Conservation (phyloP, 2,329 filamentous ascomycete species). For the Fusarium caatingaense region DNA sequence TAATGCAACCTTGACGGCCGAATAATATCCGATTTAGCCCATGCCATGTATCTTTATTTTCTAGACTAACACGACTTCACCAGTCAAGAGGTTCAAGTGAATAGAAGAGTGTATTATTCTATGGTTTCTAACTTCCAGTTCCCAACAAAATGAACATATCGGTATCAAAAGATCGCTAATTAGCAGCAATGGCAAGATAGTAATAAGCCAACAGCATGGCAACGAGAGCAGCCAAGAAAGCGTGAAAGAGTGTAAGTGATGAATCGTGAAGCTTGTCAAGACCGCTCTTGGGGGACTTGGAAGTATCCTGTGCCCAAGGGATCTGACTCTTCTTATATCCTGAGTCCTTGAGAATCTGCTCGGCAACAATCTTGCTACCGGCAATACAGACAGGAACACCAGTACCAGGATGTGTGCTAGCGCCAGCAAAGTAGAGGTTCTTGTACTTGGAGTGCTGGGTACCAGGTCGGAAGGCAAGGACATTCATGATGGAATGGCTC, state of each 20-base stretch:
- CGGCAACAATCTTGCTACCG: slow-evolving; percentile 69
- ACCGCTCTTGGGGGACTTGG: not conserved
- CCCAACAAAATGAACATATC: not conserved
- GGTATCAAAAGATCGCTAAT: slow-evolving; percentile 3
- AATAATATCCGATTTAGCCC: slow-evolving; percentile 6
- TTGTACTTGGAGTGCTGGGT: slow-evolving; percentile 64
- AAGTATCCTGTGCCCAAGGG: slow-evolving; percentile 12
- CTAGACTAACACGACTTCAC: not conserved
- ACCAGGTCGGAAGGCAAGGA: slow-evolving; percentile 72
- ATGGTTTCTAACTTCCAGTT: not conserved
- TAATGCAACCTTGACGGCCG: not conserved
- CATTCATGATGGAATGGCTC: slow-evolving; percentile 79
- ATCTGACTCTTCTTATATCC: slow-evolving; percentile 18
- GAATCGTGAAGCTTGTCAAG: slow-evolving; percentile 30
- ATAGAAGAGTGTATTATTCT: not conserved
- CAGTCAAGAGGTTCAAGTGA: not conserved
- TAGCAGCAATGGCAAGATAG: slow-evolving; percentile 16
- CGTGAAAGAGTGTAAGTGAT: slow-evolving; percentile 23
- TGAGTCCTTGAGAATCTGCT: slow-evolving; percentile 53
- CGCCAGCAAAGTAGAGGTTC: slow-evolving; percentile 77
- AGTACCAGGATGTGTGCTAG: slow-evolving; percentile 80
- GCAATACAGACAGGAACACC: slow-evolving; percentile 80
- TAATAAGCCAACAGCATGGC: slow-evolving; percentile 21
- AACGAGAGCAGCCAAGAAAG: slow-evolving; percentile 20
- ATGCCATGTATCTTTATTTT: not conserved